These are phyloP conservation scores for Diaporthe eres DNA, from an alignment of 2,329 filamentous ascomycete genomes.

Conservation along the genomic window DNA sequence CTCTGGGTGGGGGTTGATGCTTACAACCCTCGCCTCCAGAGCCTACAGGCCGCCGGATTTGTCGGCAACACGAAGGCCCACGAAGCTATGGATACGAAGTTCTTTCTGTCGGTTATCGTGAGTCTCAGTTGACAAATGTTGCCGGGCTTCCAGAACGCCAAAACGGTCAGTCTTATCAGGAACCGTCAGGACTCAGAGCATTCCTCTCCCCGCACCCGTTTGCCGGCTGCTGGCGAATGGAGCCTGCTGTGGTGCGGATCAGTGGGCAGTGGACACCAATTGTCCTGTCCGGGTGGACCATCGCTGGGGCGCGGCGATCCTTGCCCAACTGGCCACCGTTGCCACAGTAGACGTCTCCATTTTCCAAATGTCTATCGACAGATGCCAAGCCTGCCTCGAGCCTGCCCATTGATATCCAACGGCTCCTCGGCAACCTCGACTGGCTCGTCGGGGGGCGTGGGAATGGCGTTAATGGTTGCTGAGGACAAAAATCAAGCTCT, in stretches of 20 bases:
- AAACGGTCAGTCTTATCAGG: not conserved
- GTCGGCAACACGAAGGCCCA: constrained; percentile 14
- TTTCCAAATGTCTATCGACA: not conserved
- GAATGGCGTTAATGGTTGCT: not conserved
- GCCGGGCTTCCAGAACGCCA: no score
- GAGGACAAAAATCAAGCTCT: not conserved
- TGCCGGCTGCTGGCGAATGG: constrained; percentile 1
- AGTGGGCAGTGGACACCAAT: not conserved
- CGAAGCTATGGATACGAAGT: constrained; percentile 25
- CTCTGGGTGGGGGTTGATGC: not conserved
- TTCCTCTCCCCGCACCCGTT: not conserved
- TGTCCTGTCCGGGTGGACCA: not conserved
- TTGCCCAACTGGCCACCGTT: constrained; percentile 9
- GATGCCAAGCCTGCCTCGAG: constrained; percentile 19
- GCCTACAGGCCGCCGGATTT: not conserved
- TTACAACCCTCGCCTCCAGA: constrained; percentile 1
- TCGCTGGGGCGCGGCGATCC: constrained; percentile 1
- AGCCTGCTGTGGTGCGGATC: constrained; percentile 5
- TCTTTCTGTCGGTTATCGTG: constrained; percentile 19
- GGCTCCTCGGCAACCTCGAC: constrained; percentile 3
- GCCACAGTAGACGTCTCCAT: not conserved
- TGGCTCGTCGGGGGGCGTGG: not conserved
- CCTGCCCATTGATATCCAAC: not conserved
- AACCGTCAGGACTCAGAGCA: not conserved
- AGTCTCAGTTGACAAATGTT: constrained; percentile 12